A percentile compares a stretch with the other conserved stretches of the same genome.
phyloP scores from a whole-genome alignment of 495 filamentous ascomycete genomes.

The Trichocladium uniseriatum region DNA sequence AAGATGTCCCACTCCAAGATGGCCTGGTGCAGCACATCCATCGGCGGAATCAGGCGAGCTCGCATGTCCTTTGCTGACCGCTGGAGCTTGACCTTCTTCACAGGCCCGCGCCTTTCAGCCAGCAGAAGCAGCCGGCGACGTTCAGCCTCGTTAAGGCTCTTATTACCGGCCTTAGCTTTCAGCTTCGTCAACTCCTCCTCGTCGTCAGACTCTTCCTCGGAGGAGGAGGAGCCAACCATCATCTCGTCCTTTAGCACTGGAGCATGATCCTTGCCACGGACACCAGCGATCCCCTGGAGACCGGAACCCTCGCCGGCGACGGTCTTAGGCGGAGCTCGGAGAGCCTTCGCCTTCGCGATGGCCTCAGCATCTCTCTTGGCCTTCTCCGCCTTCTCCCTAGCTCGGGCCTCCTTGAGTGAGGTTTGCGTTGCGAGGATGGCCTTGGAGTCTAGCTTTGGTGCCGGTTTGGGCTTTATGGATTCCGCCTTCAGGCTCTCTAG shows the following conservation, averaged over 20 bases:
- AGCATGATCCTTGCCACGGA: constrained; percentile 65
- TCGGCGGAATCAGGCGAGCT: constrained; percentile 80
- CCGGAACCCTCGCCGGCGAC: constrained; percentile 69
- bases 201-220: constrained; percentile 59
- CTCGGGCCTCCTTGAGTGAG: constrained; percentile 58
- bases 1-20: constrained; percentile 94
- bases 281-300: constrained; percentile 57
- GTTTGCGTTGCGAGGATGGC: constrained; percentile 28
- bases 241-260: constrained; percentile 60
- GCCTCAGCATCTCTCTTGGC: constrained; percentile 59
- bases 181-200: constrained; percentile 35
- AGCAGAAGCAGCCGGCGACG: constrained; percentile 40
- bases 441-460: constrained; percentile 30
- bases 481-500: constrained; percentile 9
- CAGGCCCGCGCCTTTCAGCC: constrained; percentile 49
- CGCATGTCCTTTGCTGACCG: constrained; percentile 87
- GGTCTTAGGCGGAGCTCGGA: constrained; percentile 46
- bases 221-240: constrained; percentile 81
- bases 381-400: constrained; percentile 64
- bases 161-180: constrained; percentile 38
- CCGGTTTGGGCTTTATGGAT: constrained; percentile 12
- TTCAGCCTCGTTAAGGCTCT: constrained; percentile 43
- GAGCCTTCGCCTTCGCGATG: constrained; percentile 55
- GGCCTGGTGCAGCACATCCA: constrained; percentile 71
- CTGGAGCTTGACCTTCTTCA: constrained; percentile 67